phyloP scores from a whole-genome alignment of 768 basidiomycete genomes.

The Leccinum boreale region DNA sequence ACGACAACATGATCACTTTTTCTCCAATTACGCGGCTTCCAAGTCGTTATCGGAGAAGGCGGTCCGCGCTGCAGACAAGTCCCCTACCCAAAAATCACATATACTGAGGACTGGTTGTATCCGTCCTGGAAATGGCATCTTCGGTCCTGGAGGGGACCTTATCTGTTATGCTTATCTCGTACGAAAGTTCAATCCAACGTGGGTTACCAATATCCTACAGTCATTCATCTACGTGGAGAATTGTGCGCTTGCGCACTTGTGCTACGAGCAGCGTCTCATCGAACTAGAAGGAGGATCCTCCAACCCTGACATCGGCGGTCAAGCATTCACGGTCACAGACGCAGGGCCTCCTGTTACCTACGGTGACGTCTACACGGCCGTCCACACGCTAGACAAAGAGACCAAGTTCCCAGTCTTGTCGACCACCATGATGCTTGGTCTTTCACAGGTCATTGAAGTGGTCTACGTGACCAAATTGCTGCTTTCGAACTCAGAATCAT shows the following conservation, averaged over 20 bases:
- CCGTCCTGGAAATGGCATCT: slow-evolving; percentile 77
- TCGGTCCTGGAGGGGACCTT: slow-evolving; percentile 73
- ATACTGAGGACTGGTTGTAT: slow-evolving; percentile 66
- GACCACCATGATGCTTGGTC: slow-evolving; percentile 58
- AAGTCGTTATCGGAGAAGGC: slow-evolving; percentile 56
- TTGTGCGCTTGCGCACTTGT: slow-evolving; percentile 65
- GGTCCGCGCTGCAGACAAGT: slow-evolving; percentile 42
- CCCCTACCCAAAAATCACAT: slow-evolving; percentile 25
- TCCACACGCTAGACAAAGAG: slow-evolving; percentile 56
- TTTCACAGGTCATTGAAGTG: slow-evolving; percentile 57
- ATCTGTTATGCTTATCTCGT: slow-evolving; percentile 61
- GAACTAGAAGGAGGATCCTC: slow-evolving; percentile 41
- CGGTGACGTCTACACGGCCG: slow-evolving; percentile 56
- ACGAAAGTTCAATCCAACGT: slow-evolving; percentile 58
- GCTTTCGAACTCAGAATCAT: slow-evolving; percentile 31
- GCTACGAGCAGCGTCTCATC: slow-evolving; percentile 69
- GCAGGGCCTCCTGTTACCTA: slow-evolving; percentile 60
- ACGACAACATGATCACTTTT: slow-evolving; percentile 56
- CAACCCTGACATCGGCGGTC: slow-evolving; percentile 69
- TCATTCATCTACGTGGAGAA: slow-evolving; percentile 78
- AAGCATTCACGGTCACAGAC: slow-evolving; percentile 65
- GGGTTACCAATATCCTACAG: slow-evolving; percentile 55
- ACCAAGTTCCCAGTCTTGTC: slow-evolving; percentile 55
- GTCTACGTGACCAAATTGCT: slow-evolving; percentile 49
- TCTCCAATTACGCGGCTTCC: slow-evolving; percentile 75